Conservation (phyloP, 108 stramenopile genomes). For the Pseudonitzschia delicatissima region DNA sequence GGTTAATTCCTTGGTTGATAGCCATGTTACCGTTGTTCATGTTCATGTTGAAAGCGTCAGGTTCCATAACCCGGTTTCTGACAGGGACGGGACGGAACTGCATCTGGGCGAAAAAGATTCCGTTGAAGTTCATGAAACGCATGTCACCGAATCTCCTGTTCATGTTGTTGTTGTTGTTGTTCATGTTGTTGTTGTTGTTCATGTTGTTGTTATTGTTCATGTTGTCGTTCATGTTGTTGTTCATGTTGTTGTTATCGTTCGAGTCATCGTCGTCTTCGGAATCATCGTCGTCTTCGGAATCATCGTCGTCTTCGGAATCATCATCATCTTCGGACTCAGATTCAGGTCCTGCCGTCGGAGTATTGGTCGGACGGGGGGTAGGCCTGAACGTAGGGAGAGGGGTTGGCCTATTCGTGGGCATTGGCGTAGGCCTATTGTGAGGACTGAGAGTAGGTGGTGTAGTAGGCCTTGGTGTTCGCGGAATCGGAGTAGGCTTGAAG, state of each 20-base stretch:
- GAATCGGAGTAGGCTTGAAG: constrained; percentile 1
- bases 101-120: no score
- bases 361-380: neutral
- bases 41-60: no score
- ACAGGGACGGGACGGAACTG: no score
- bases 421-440: neutral
- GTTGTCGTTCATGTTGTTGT: constrained; percentile 4
- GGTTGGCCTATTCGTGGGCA: neutral
- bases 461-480: neutral
- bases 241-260: constrained; percentile 1
- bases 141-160: no score
- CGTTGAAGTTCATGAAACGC: no score
- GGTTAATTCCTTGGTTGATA: no score
- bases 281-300: neutral
- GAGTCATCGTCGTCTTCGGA: neutral
- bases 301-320: neutral
- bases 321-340: neutral
- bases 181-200: constrained; percentile 4
- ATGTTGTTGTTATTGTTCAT: constrained; percentile 7
- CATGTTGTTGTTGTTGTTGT: constrained; percentile 7
- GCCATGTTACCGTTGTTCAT: no score
- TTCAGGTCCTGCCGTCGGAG: neutral
- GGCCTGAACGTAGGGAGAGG: neutral
- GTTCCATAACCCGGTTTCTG: no score
- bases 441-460: neutral